Conservation (phyloP, 345 rosid species). For the Draba incana region DNA sequence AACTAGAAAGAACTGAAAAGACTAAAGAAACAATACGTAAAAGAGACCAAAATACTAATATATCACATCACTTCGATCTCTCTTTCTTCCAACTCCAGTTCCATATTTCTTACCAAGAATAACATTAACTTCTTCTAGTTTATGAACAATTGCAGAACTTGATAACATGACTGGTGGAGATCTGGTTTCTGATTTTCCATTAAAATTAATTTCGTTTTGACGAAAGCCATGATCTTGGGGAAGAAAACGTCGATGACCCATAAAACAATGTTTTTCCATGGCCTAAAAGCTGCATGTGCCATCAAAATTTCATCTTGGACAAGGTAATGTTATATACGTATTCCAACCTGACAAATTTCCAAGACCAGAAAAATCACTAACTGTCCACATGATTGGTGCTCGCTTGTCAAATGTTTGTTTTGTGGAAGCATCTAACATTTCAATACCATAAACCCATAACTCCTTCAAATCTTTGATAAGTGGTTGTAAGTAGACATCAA, state of each 20-base stretch:
- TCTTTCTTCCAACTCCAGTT: neutral
- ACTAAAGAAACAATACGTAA: too few species aligned
- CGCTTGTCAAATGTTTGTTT: neutral
- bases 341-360: slow-evolving; percentile 1
- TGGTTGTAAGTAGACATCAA: slow-evolving; percentile 8
- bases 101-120: neutral
- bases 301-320: slow-evolving; percentile 1
- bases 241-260: slow-evolving; percentile 21
- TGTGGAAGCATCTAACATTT: neutral
- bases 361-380: neutral
- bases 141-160: neutral
- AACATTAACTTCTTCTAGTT: neutral
- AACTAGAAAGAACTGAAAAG: too few species aligned
- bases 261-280: neutral
- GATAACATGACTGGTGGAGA: neutral
- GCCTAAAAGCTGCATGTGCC: too few species aligned
- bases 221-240: neutral
- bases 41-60: too few species aligned
- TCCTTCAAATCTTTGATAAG: neutral
- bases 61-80: neutral
- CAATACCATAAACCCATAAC: neutral
- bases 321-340: neutral
- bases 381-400: too few species aligned
- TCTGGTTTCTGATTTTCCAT: neutral
- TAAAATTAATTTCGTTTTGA: neutral